These are phyloP conservation scores for Sugiyamaella chiloensis DNA, from an alignment of 805 yeast genomes.

Conservation along the genomic window DNA sequence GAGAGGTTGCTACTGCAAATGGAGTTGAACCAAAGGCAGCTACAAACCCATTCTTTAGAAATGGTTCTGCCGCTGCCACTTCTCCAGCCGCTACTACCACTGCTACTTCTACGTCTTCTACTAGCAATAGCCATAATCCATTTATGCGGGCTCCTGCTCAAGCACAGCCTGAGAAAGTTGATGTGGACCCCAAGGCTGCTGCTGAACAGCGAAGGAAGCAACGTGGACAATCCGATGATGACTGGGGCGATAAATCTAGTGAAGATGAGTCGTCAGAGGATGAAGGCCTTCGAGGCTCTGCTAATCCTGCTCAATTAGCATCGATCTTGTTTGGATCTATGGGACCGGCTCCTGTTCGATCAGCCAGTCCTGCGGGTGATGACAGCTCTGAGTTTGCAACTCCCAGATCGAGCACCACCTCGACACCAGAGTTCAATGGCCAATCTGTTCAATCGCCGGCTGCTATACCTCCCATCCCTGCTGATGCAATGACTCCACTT, in stretches of 20 bases:
- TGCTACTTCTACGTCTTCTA: conserved; percentile 18
- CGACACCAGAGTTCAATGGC: conserved; percentile 13
- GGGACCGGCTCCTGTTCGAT: conserved; percentile 27
- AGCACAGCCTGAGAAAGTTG: conserved; percentile 19
- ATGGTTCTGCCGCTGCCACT: conserved; percentile 12
- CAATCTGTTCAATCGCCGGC: conserved; percentile 27
- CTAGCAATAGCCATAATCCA: conserved; percentile 17
- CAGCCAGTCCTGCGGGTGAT: conserved; percentile 1
- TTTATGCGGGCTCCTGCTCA: conserved; percentile 16
- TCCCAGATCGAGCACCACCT: conserved; percentile 26
- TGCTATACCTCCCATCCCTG: conserved; percentile 26
- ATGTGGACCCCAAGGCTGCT: conserved; percentile 24
- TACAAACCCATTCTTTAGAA: conserved; percentile 19
- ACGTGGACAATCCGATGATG: conserved; percentile 35
- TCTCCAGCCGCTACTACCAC: conserved; percentile 20
- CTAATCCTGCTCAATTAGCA: conserved; percentile 41
- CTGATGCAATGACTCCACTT: conserved; percentile 26
- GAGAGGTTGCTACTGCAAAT: neutral
- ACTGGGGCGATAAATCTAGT: conserved; percentile 32
- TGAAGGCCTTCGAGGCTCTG: conserved; percentile 32
- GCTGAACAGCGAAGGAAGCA: conserved; percentile 34
- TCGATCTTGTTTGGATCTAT: conserved; percentile 42
- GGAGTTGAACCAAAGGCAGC: conserved; percentile 4
- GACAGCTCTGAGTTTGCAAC: conserved; percentile 9
- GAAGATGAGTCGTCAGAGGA: conserved; percentile 30